Base-by-base conservation (phyloP, 371 early-diverging fungal species). In the Actinomortierella ambigua region DNA sequence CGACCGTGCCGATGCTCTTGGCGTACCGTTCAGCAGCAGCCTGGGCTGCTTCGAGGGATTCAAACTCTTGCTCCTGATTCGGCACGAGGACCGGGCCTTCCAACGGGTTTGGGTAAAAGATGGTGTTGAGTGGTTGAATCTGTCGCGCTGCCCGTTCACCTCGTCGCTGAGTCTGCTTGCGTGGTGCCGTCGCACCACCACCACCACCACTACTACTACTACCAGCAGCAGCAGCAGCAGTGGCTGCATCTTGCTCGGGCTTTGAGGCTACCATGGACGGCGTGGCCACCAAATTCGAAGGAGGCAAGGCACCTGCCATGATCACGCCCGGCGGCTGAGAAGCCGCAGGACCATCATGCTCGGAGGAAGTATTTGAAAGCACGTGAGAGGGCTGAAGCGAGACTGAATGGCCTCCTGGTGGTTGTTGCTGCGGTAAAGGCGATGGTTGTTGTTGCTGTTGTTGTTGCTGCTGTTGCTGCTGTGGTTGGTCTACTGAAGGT, bases 11-110 rank as follows among this genome's bases (percentile, higher is more conserved):
- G 3, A 66, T 66, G 23, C 63, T 62, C 18, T 59, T 50, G 7
- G 73, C 73, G 53, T 71, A 71, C 3, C 73, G 51, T 47, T 66
- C 60, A 1, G 73, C 73, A 22, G 63, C 61, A 13, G 46, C 40
- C 50, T 71, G 73, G 0, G 73, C 73, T 3, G 50, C 63, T 43
- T 71, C 73, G 39, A 71, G 18, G 0, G 66, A 42, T 11, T 59
- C 66, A 47, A 62, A 71, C 42, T 71, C 73, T 24, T 59, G 59
- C 20, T 66, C 66, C 18, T 63, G 62, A 41, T 52, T 71, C 1
- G 73, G 73, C 11, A 34, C 34, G 0, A 57, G n/a, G 2, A 42
- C 44, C 15, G 59, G 48, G 13, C 62, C 56, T 20, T 64, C 51
- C 28, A 28, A n/a, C 18, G n/a, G 61, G 2, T 70, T 55, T 14